phyloP scores from a whole-genome alignment of 345 rosid species.

The Pistacia atlantica region DNA sequence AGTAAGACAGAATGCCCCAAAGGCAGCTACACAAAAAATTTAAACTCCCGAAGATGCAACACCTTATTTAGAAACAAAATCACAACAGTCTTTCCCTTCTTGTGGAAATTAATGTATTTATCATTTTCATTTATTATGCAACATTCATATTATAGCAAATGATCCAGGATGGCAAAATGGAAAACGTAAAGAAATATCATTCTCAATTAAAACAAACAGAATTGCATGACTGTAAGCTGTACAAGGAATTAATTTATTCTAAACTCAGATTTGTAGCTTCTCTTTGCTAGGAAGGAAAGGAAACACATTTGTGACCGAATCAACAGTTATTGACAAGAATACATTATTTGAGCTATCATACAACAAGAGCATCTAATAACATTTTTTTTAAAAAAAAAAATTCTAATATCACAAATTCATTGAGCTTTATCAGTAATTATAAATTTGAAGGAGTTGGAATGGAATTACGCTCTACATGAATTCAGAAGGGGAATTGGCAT shows the following conservation, averaged over 20 bases:
- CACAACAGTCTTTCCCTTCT: no score
- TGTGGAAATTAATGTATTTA: no score
- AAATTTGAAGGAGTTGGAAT: not conserved
- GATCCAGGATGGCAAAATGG: not conserved
- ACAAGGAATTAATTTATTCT: not conserved
- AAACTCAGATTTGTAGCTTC: not conserved
- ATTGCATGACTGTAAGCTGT: not conserved
- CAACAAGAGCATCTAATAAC: not conserved
- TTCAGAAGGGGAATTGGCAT: constrained; percentile 70
- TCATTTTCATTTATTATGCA: not conserved
- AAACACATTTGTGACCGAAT: not conserved
- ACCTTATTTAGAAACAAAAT: not conserved
- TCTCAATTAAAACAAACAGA: not conserved
- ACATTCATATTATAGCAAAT: not conserved
- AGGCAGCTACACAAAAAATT: not conserved
- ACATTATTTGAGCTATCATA: not conserved
- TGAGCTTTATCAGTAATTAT: constrained; percentile 1
- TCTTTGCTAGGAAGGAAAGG: no score
- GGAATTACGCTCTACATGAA: constrained; percentile 43
- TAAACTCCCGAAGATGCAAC: not conserved
- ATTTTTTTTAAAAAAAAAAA: not conserved
- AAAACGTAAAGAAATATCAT: not conserved
- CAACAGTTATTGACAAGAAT: constrained; percentile 5
- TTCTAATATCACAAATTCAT: not conserved
- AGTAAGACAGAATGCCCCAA: not conserved